These are phyloP conservation scores for Citrullus colocynthis DNA, from an alignment of 306 rosid genomes.

Conservation along the genomic window DNA sequence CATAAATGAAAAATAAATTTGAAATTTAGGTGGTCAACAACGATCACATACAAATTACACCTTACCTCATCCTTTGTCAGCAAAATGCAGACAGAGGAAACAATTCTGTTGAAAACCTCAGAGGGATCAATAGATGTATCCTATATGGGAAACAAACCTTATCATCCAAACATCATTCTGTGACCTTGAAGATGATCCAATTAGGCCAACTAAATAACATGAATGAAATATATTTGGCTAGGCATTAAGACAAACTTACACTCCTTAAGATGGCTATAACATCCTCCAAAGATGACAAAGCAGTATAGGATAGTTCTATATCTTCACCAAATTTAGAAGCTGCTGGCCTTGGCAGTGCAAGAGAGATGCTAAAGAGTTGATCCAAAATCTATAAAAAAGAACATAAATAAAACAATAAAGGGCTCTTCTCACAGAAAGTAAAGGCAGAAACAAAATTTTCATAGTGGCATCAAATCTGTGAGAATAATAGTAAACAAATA, in stretches of 20 bases:
- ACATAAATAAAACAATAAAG: not conserved
- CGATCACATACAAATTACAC: not conserved
- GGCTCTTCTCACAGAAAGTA: not conserved
- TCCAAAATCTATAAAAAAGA: slow-evolving; percentile 51
- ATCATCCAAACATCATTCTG: not conserved
- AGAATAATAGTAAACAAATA: not conserved
- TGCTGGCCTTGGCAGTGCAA: slow-evolving; percentile 73
- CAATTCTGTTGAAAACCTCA: slow-evolving; percentile 89
- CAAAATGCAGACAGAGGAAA: slow-evolving; percentile 71
- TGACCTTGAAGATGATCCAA: slow-evolving; percentile 9
- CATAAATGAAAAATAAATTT: not conserved
- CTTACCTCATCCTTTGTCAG: slow-evolving; percentile 80
- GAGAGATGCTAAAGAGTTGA: slow-evolving; percentile 80
- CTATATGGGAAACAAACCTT: slow-evolving; percentile 29
- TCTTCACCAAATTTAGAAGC: slow-evolving; percentile 46
- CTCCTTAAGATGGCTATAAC: slow-evolving; percentile 87
- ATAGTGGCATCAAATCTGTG: not conserved
- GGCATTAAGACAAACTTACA: slow-evolving; percentile 40
- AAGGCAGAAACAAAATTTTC: not conserved
- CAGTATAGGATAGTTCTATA: slow-evolving; percentile 66
- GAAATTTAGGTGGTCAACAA: not conserved
- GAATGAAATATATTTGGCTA: slow-evolving; percentile 1
- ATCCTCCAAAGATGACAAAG: slow-evolving; percentile 88
- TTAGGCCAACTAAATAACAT: not conserved
- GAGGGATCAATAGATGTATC: slow-evolving; percentile 96